Base-by-base conservation (phyloP, 805 yeast genomes). In the Alloascoidea africana region DNA sequence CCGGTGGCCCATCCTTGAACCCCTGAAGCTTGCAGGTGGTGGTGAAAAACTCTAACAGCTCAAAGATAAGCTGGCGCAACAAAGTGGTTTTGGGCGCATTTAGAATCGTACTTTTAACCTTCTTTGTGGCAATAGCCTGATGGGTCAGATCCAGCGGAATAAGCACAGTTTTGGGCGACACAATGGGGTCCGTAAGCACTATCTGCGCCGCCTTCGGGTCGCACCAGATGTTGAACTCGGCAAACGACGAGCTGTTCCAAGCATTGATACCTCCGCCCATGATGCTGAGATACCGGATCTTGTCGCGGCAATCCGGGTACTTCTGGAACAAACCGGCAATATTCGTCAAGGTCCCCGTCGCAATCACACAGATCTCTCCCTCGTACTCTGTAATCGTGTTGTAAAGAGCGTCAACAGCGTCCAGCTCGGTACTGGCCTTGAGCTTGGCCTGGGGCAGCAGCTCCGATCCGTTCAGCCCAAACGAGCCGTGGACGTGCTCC, bases 301-400 rank as follows among this genome's bases (percentile, higher is more conserved):
- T 61, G 2, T 53, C 34, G 39, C 58, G 65, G 13, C 70, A 47
- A 15, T 70, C 68, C 0, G 94, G 93, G 46, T 68, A 66, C 33
- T 55, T 55, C 17, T 52, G 45, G 27, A 80, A 62, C 32, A 85
- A 58, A 2, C 62, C 51, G 0, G 86, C 77, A 13, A 81, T 52
- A 48, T 84, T 79, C 3, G 95, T 85, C 46, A 80, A 57, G 0
- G 94, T 71, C 0, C 94, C 95, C 0, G 86, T 75, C 4, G 86
- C 82, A 1, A 78, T 73, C 1, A 84, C 51, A 23, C 76, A 66
- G 3, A 84, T 50, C 27, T 70, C 62, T 11, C 70, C 70, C 1
- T 62, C 55, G 42, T 69, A 51, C 2, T 53, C 40, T 16, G 57
- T 43, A 3, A 74, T 61, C 1, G 76, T 73, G 2, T 53, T 47